These are phyloP conservation scores for Naumovozyma castellii DNA, from an alignment of 805 yeast species.

Conservation along the genomic window DNA sequence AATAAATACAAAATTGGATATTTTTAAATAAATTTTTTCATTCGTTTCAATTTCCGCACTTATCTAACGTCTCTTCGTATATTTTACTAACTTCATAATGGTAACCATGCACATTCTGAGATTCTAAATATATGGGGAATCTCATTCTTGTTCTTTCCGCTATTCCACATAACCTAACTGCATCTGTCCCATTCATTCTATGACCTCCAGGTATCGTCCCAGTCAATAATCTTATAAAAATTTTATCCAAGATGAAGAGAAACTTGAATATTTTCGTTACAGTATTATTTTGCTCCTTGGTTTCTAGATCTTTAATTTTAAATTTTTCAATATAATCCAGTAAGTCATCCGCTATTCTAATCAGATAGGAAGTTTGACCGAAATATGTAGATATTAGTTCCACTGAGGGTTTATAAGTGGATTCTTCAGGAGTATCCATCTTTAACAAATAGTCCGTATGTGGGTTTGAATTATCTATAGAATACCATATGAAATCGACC, in stretches of 20 bases:
- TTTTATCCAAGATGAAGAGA: slow-evolving; percentile 33
- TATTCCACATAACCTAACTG: slow-evolving; percentile 42
- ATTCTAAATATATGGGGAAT: slow-evolving; percentile 31
- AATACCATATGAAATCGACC: slow-evolving; percentile 53
- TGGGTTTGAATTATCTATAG: slow-evolving; percentile 34
- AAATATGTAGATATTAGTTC: slow-evolving; percentile 27
- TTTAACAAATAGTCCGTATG: slow-evolving; percentile 20
- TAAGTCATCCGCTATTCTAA: slow-evolving; percentile 57
- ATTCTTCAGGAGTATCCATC: neutral
- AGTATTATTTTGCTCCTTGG: slow-evolving; percentile 20
- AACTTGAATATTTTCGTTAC: slow-evolving; percentile 32
- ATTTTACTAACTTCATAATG: slow-evolving; percentile 37
- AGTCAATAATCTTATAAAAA: slow-evolving; percentile 33
- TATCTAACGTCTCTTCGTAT: slow-evolving; percentile 36
- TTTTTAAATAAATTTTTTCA: too few relatives aligned
- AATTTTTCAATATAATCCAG: slow-evolving; percentile 48
- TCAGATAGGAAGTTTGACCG: slow-evolving; percentile 55
- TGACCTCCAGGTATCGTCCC: slow-evolving; percentile 29
- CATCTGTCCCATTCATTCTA: slow-evolving; percentile 39
- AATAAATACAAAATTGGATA: too few relatives aligned
- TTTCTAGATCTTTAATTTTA: slow-evolving; percentile 17
- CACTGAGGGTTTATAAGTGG: neutral
- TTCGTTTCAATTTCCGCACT: slow-evolving; percentile 16
- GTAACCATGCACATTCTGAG: slow-evolving; percentile 32
- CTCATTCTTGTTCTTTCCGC: slow-evolving; percentile 43